Base-by-base conservation (phyloP, 495 filamentous ascomycete genomes). In the Chaetomidium leptoderma region DNA sequence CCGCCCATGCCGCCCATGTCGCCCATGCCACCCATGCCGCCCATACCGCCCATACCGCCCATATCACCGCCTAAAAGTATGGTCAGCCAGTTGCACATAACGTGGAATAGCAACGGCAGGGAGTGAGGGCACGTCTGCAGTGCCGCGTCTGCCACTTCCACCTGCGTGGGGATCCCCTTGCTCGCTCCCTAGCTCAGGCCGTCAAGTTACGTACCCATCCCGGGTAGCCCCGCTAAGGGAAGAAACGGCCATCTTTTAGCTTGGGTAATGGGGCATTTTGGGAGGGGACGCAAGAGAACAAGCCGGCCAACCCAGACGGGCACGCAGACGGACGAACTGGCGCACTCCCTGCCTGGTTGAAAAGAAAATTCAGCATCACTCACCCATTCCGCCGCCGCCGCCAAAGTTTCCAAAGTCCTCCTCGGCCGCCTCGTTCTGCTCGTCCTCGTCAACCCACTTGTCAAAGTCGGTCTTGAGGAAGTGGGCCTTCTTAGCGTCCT, bases 371-470 rank as follows among this genome's bases (percentile, higher is more conserved):
- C 44, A 37, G 45, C 32, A 44, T 66, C 55, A 74, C 77, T 62
- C 65, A 82, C 74, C 80, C 74, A 48, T 48, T 6, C 48, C 47
- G 33, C 83, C 53, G 43, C 8, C 54, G 32, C 57, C 57, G 30
- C 81, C 87, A 66, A 88, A 81, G 60, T 85, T 84, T 59, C 81
- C 86, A 71, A 92, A 85, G 69, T 95, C 90, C 32, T 96, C 91
- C 36, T 96, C 92, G 23, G 80, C 75, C 17, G 77, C 86, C 66
- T 87, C 90, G 66, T 97, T 88, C 77, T 98, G 93, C 81, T 98
- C 93, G 72, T 98, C 93, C 84, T 97, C 93, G 72, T 97, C 95
- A 63, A 98, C 91, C 95, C 95, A 98, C 91, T 97, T 97, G 76
- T 97, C 90, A 66, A 98, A 98, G 74, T 98, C 87, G 64, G 93